Base-by-base conservation (phyloP, 768 basidiomycete genomes). In the Collybia mongolica region DNA sequence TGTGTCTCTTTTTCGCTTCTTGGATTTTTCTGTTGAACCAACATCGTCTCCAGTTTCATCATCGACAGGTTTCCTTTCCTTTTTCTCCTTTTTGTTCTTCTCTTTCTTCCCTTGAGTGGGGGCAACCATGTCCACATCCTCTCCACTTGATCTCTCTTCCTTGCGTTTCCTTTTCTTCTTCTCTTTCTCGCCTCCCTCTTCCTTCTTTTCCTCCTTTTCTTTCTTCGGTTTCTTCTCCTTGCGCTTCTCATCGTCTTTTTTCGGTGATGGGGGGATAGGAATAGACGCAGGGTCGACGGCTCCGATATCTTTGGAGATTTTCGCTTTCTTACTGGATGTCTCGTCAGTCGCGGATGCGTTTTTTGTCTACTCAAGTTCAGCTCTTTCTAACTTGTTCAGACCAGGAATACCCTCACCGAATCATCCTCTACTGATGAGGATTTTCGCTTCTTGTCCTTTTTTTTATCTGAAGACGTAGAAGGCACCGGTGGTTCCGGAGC, bases 361-460 rank as follows among this genome's bases (percentile, higher is more conserved):
- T 14, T 32, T 32, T 32, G 32, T 32, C 32, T 32, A 9, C 11
- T 12, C 32, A 32, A 32, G 32, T 11, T 32, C 32, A 32, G 32
- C 32, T 5, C 32, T 12, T 2, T 23, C 11, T 52, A 39, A 12
- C 26, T 17, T 15, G 24, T 12, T 17, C 28, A 44, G 11, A 20
- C 39, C 18, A 17, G 51, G 43, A 1, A 24, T 20, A 18, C 8
- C 42, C 59, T 44, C 47, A 69, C 71, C 39, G 41, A 15, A 18
- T 56, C 54, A 40, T 67, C 70, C 9, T 67, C 69, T 2, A 49
- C 50, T 15, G 54, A 55, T 26, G 47, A 39, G 36, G 64, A 61
- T 50, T 71, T 71, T 41, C 69, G 60, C 49, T 71, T 70, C 53
- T 73, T 72, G 42, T 72, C 65, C 55, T 73, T 65, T 57, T 68